Conservation (phyloP, 306 rosid genomes). For the Cyamopsis tetragonoloba region DNA sequence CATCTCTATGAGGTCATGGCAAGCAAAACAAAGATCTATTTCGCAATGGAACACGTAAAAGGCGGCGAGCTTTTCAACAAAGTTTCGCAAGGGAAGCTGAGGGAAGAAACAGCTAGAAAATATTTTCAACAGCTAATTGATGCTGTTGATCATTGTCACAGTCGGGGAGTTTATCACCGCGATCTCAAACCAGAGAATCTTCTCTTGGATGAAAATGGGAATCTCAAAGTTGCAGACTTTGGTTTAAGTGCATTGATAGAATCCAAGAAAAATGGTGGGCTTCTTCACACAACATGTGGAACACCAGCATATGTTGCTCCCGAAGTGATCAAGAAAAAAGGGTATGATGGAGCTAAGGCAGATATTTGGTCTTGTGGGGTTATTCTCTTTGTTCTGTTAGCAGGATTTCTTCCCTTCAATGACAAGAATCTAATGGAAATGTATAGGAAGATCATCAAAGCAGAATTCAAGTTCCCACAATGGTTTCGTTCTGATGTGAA, state of each 20-base stretch:
- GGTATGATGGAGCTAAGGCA: constrained; percentile 69
- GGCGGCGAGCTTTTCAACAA: constrained; percentile 65
- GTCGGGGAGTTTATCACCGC: constrained; percentile 56
- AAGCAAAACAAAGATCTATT: constrained; percentile 59
- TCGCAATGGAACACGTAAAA: constrained; percentile 53
- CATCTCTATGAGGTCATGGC: constrained; percentile 68
- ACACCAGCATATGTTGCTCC: constrained; percentile 71
- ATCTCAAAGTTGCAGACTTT: constrained; percentile 56
- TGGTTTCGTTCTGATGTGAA: constrained; percentile 52
- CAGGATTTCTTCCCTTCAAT: constrained; percentile 68
- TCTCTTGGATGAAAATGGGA: constrained; percentile 57
- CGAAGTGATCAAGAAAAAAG: constrained; percentile 52
- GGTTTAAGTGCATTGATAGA: constrained; percentile 60
- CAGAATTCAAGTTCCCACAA: constrained; percentile 53
- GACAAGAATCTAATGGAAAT: constrained; percentile 47
- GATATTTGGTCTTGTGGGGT: constrained; percentile 87
- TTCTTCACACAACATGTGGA: constrained; percentile 64
- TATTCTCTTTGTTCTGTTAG: constrained; percentile 59
- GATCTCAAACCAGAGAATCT: constrained; percentile 67
- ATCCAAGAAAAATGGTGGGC: constrained; percentile 39
- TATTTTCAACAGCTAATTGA: constrained; percentile 65
- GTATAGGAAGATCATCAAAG: constrained; percentile 56
- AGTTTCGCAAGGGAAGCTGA: constrained; percentile 48
- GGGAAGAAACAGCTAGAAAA: constrained; percentile 50
- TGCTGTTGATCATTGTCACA: constrained; percentile 61